Percentiles rank a stretch among this genome's conserved stretches.
Evolutionary conservation across 306 rosid genomes (phyloP).

Genomic region (Vicia faba): DNA sequence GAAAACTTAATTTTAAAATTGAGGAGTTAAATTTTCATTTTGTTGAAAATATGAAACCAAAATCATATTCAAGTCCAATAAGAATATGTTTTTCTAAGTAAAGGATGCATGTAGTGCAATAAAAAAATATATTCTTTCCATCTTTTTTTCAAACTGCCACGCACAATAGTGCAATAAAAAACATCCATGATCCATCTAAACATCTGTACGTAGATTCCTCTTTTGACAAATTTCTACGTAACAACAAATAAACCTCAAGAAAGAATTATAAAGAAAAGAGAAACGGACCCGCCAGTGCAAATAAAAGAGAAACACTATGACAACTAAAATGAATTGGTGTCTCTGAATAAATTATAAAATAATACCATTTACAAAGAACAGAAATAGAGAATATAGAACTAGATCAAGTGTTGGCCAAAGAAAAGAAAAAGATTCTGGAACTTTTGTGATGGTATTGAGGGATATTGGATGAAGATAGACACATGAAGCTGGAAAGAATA

Average conservation of each 20-base stretch:
- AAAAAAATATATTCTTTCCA: no score
- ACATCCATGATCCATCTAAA: no score
- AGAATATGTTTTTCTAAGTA: no score
- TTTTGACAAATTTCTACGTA: background rate
- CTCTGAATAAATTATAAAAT: background rate
- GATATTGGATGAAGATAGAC: slow-evolving; percentile 26
- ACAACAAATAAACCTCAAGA: background rate
- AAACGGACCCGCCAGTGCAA: background rate
- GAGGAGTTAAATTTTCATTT: no score
- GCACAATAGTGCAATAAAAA: no score
- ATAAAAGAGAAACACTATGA: background rate
- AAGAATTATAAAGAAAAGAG: background rate
- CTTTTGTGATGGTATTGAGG: slow-evolving; percentile 22
- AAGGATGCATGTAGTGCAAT: no score
- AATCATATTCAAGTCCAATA: no score
- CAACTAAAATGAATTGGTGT: slow-evolving; percentile 18
- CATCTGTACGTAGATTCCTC: background rate
- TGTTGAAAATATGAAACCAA: no score
- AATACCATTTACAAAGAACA: background rate
- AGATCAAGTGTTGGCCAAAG: background rate
- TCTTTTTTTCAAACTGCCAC: no score
- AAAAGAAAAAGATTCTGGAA: slow-evolving; percentile 9
- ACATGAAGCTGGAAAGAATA: slow-evolving; percentile 31
- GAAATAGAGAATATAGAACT: background rate
- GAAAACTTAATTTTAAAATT: no score